Conservation (phyloP, 352 stramenopile species). For the Phytophthora cryptogea region DNA sequence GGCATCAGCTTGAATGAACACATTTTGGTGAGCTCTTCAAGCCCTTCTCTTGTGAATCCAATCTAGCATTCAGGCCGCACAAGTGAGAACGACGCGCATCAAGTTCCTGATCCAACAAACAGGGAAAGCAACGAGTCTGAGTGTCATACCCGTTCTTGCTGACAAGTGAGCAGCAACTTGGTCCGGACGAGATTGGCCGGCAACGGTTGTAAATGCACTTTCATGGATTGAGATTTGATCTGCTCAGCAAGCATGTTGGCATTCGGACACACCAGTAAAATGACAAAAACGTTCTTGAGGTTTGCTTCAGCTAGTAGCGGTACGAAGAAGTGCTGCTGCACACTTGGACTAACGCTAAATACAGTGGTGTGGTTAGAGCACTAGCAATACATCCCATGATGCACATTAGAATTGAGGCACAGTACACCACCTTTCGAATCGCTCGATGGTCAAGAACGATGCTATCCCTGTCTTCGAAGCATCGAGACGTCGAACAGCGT, state of each 20-base stretch:
- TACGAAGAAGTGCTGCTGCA: slow-evolving; percentile 69
- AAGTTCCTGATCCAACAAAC: neutral
- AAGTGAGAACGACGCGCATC: neutral
- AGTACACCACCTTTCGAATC: slow-evolving; percentile 51
- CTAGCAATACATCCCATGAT: neutral
- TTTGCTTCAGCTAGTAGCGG: slow-evolving; percentile 54
- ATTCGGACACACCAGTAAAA: slow-evolving; percentile 60
- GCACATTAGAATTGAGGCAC: neutral
- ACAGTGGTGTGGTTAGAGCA: neutral
- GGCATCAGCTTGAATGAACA: slow-evolving; percentile 45
- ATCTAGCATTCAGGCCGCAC: slow-evolving; percentile 38
- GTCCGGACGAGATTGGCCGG: slow-evolving; percentile 46
- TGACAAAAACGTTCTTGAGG: slow-evolving; percentile 55
- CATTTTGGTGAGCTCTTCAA: slow-evolving; percentile 51
- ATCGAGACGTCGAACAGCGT: slow-evolving; percentile 19
- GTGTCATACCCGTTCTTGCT: slow-evolving; percentile 39
- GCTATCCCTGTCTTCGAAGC: slow-evolving; percentile 27
- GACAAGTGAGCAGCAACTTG: slow-evolving; percentile 64
- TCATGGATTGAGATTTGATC: slow-evolving; percentile 42
- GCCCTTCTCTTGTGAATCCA: slow-evolving; percentile 55
- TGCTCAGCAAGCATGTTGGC: slow-evolving; percentile 63
- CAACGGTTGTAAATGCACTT: slow-evolving; percentile 49
- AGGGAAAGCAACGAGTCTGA: neutral
- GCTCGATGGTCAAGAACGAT: slow-evolving; percentile 58
- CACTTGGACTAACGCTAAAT: slow-evolving; percentile 51